phyloP scores from a whole-genome alignment of 257 asterid species.

The Fraxinus americana region DNA sequence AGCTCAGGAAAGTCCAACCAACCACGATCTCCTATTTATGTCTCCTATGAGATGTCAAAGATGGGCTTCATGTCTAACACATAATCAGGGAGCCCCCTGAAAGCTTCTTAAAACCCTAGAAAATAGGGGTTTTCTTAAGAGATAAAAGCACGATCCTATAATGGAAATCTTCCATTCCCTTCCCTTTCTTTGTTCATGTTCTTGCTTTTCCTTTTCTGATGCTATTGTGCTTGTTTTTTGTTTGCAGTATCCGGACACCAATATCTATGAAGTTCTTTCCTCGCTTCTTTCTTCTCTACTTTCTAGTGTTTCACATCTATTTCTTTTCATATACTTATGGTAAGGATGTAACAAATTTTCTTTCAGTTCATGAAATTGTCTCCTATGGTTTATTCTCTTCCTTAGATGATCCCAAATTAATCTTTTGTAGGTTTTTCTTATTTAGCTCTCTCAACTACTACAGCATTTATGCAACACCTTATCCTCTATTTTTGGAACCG shows the following conservation, averaged over 20 bases:
- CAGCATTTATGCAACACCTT: constrained; percentile 98
- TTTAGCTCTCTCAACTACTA: constrained; percentile 93
- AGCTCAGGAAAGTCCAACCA: constrained; percentile 4
- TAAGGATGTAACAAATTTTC: constrained; percentile 33
- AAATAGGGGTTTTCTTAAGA: not conserved
- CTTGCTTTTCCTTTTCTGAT: constrained; percentile 30
- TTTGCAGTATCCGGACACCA: constrained; percentile 98
- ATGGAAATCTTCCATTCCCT: not conserved
- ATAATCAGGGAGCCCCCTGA: constrained; percentile 1
- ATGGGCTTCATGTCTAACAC: not conserved
- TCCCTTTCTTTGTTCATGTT: constrained; percentile 3
- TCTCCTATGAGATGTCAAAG: constrained; percentile 1
- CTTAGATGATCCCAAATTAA: constrained; percentile 26
- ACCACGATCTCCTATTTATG: not conserved
- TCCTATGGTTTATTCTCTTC: constrained; percentile 21
- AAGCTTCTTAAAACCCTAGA: constrained; percentile 5
- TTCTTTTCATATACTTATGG: constrained; percentile 94
- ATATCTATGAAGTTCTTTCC: constrained; percentile 99
- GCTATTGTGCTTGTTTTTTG: constrained; percentile 33
- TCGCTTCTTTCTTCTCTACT: constrained; percentile 95
- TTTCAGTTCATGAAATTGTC: constrained; percentile 22
- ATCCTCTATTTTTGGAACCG: constrained; percentile 96
- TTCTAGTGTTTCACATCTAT: constrained; percentile 92
- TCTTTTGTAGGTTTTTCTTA: constrained; percentile 80
- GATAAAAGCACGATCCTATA: constrained; percentile 14